Evolutionary conservation across 1,139 yeast species (phyloP).

Genomic region (Arxiozyma telluris): DNA sequence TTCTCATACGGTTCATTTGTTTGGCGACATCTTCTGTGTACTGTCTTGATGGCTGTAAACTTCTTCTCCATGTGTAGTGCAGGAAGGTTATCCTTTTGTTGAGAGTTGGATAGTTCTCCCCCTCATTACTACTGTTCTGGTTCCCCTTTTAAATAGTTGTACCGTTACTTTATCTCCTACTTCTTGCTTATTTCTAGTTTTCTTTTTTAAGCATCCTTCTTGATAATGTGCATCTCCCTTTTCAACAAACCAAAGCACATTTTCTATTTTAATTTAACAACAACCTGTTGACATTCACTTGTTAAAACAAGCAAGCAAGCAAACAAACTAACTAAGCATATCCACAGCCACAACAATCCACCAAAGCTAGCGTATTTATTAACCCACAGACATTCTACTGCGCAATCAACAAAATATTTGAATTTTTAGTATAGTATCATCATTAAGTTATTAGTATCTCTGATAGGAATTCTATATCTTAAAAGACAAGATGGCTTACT

Average conservation of each 20-base stretch:
- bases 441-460: conserved; percentile 5
- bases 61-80: too few species aligned
- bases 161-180: too few species aligned
- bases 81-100: too few species aligned
- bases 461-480: background rate
- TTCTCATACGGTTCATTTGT: too few species aligned
- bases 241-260: background rate
- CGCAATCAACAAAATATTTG: conserved; percentile 12
- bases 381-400: conserved; percentile 6
- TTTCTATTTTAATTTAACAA: background rate
- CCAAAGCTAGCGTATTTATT: background rate
- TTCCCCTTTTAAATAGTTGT: too few species aligned
- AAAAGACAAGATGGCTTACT: conserved; percentile 18
- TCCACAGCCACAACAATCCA: background rate
- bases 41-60: too few species aligned
- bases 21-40: too few species aligned
- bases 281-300: background rate
- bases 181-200: background rate
- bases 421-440: conserved; percentile 2
- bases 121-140: too few species aligned
- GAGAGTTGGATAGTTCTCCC: too few species aligned
- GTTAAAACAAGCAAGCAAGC: background rate
- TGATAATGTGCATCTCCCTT: background rate
- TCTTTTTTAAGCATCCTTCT: too few species aligned
- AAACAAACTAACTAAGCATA: background rate